Conservation (phyloP, 345 rosid species). For the Erucastrum elatum region DNA sequence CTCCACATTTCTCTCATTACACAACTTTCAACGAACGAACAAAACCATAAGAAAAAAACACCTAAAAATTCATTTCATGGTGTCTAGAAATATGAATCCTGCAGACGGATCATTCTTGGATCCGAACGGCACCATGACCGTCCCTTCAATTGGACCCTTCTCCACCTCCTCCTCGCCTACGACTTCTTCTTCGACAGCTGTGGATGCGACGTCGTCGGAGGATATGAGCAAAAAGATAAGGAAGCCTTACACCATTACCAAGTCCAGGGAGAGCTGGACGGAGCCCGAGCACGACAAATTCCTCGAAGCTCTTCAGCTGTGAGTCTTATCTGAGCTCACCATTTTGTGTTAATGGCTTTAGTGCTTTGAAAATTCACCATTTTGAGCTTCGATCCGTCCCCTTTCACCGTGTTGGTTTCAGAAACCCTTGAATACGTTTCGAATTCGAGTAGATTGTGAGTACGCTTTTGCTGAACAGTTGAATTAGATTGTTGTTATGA, state of each 20-base stretch:
- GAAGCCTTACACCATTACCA: conserved; percentile 84
- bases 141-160: conserved; percentile 60
- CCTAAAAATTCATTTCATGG: conserved; percentile 40
- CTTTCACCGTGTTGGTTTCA: conserved; percentile 7
- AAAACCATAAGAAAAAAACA: neutral
- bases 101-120: conserved; percentile 63
- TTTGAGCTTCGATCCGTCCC: no score
- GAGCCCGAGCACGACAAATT: conserved; percentile 97
- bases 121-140: conserved; percentile 62
- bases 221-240: conserved; percentile 72
- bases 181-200: conserved; percentile 29
- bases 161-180: conserved; percentile 37
- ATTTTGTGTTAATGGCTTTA: conserved; percentile 3
- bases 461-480: neutral
- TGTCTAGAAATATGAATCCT: conserved; percentile 65
- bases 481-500: neutral
- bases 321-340: conserved; percentile 22
- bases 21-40: conserved; percentile 7
- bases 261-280: conserved; percentile 94
- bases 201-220: conserved; percentile 51
- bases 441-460: neutral
- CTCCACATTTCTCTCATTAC: conserved; percentile 21
- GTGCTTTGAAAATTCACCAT: no score
- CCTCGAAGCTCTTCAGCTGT: conserved; percentile 92
- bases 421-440: no score